Evolutionary conservation across 352 stramenopile species (phyloP), one percentile per base, ranked within the genome.

Genomic region (Phytophthora sp.): DNA sequence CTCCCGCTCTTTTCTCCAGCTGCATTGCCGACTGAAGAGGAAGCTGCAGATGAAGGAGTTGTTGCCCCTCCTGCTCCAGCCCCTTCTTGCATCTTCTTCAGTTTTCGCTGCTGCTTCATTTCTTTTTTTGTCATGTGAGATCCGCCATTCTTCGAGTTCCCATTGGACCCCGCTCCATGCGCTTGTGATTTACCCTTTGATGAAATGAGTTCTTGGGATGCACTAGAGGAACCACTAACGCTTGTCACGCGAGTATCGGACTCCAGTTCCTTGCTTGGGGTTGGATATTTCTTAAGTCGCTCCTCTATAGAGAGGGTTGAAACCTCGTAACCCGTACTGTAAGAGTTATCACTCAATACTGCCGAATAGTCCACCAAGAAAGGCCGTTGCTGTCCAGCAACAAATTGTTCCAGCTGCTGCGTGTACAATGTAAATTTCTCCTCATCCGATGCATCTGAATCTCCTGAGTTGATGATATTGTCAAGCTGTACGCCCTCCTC

Each of bases 361-460:
- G 76, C 74, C 5, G 79, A 57, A 45, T 92, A 92, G 56, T 94
- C 78, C 10, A 96, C 50, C 38, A 96, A 50, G 49, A 96, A 94
- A 27, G 86, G 86, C n/a, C 84, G 80, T 45, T 94, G 86, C 48
- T 91, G 81, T 23, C 79, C 82, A 18, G 82, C 73, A 26, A 87
- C 58, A 26, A 92, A 91, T 28, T 84, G 56, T 6, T 68, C 48
- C 9, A 93, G 61, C 30, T 84, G 65, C 51, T 94, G 81, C 8
- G 65, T 72, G 46, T 81, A 94, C 62, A 94, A 68, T 38, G 72
- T 77, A 21, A 79, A 77, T 48, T 72, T 77, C 4, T 79, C 55
- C 15, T 73, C 50, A 11, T 83, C 70, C 11, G 61, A 67, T 44
- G 66, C 51, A 26, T 76, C 60, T 8, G 51, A 65, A 53, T 67